Base-by-base conservation (phyloP, 352 stramenopile species). In the Peronospora belbahrii region DNA sequence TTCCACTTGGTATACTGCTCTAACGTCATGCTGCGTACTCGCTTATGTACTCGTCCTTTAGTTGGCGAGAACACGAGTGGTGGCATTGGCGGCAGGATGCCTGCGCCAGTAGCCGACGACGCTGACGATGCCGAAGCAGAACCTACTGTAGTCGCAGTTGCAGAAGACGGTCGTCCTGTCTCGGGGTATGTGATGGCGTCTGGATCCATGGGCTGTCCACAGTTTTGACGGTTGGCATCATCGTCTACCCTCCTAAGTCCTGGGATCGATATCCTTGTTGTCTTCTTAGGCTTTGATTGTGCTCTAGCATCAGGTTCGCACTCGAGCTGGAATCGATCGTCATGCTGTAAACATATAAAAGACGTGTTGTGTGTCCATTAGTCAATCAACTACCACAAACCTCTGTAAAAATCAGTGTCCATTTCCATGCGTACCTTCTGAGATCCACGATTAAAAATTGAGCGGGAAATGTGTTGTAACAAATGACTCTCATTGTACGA, bases 391-490 rank as follows among this genome's bases (percentile, higher is more conserved):
- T 27, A 57, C 33, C 20, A 35, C 27, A 42, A 49, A n/a, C n/a
- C 9, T 30, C 14, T 20, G 19, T 33, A 4, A 6, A 33, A 33
- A n/a, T 4, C 7, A 33, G 10, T 31, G 27, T 31, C 27, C 4
- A 31, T 31, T 9, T 4, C n/a, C 34, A 30, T 13, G 15, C 37
- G 37, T 44, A 85, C 74, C 67, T 83, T 83, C 54, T 81, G 70
- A 14, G 55, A 42, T 23, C 67, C 64, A 25, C 73, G 70, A 23
- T 48, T 67, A 27, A 83, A 43, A 35, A 86, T 83, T 42, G 71
- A 86, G 19, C 74, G 63, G n/a, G 74, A 84, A 42, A 86, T 52
- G 48, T 84, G 67, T 42, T 86, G 74, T 11, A 86, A 43, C 6
- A 87, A 31, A 4, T 72, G 70, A 15, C 45, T 87, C 35, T 87